Base-by-base conservation (phyloP, 176 grass and related monocot genomes). In the Avena atlantica region DNA sequence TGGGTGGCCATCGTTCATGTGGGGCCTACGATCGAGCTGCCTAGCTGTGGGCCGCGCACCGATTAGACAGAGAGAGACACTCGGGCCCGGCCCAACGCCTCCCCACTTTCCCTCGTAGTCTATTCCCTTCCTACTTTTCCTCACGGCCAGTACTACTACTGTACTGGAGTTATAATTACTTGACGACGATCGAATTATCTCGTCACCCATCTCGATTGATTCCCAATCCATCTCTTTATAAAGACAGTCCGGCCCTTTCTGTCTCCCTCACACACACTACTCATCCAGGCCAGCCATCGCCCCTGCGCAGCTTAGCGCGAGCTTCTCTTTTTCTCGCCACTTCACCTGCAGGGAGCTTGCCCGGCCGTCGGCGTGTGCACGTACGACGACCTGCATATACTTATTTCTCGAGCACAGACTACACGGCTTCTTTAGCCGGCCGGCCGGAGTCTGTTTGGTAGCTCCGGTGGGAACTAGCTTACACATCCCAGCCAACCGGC, bases 221-320 rank as follows among this genome's bases (percentile, higher is more conserved):
- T 31, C 72, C 73, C 73, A 31, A 53, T 76, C 47, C 80, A 13
- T 42, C 40, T 37, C 27, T 36, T 82, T 91, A 89, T 89, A 91
- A 86, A 87, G 86, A 83, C 64, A 77, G 64, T 42, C 80, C 89
- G 86, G 62, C 87, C 89, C 89, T 97, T 92, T 91, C 89, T 84
- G 82, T 88, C 82, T 78, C 86, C 85, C 74, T 93, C 87, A 86
- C 88, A 56, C 70, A 85, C 90, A 81, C 17, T 79, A 81, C 17
- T 79, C 44, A 76, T 70, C 82, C 76, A 48, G 12, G 31, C 37
- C 59, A 63, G 20, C 48, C 5, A 40, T 9, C 14, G 44, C 14
- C 37, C 16, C 31, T 66, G 14, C 79, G 53, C 64, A 6, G 19
- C 42, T 45, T 6, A 53, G 16, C 61, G 5, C 51, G 51, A 27